Conservation (phyloP, 2,329 filamentous ascomycete genomes). For the Sporothrix brasiliensis region DNA sequence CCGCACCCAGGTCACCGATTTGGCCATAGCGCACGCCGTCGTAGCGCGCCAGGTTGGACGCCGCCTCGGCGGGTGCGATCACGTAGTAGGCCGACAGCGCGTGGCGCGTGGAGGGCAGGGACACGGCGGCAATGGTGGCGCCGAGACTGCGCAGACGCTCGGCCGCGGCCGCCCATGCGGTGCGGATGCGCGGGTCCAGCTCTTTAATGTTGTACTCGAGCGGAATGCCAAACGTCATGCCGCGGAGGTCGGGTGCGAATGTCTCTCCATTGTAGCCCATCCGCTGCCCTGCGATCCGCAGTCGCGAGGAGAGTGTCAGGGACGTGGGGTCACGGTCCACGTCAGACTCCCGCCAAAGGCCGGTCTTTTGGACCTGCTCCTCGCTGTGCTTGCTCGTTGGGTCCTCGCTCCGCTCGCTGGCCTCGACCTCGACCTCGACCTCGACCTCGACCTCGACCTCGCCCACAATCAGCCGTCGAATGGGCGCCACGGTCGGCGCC, state of each 20-base stretch:
- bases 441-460: no score
- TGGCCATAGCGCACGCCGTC: constrained; percentile 95
- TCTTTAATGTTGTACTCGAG: constrained; percentile 87
- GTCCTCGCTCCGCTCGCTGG: constrained; percentile 35
- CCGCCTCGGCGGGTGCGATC: constrained; percentile 90
- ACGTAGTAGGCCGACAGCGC: constrained; percentile 95
- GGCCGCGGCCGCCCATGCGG: constrained; percentile 69
- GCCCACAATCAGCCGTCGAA: constrained; percentile 58
- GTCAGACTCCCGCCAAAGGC: constrained; percentile 62
- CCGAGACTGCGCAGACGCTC: constrained; percentile 63
- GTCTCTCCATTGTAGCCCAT: constrained; percentile 23
- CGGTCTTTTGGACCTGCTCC: constrained; percentile 14
- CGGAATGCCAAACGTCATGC: constrained; percentile 60
- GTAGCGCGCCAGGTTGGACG: constrained; percentile 94
- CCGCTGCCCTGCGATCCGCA: constrained; percentile 42
- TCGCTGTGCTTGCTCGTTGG: neutral
- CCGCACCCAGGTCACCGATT: neutral
- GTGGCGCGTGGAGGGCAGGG: constrained; percentile 78
- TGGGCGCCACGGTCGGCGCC: constrained; percentile 55
- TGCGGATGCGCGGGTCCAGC: constrained; percentile 68
- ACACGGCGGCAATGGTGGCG: constrained; percentile 72
- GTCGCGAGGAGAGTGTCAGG: constrained; percentile 59
- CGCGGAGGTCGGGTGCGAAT: constrained; percentile 32
- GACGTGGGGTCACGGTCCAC: constrained; percentile 72
- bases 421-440: no score